Conservation (phyloP, 768 basidiomycete genomes). For the Termitomyces titanicus region DNA sequence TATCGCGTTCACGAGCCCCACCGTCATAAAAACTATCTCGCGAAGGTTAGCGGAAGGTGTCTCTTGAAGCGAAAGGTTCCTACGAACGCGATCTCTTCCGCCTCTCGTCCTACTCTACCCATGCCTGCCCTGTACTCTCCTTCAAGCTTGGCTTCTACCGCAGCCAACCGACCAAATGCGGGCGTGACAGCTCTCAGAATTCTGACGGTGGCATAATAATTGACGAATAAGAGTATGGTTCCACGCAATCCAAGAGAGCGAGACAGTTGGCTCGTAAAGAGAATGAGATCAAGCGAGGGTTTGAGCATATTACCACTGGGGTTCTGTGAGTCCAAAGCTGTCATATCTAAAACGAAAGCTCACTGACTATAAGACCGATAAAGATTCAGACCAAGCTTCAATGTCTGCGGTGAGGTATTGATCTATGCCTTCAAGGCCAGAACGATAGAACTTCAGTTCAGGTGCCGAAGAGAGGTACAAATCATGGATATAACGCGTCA, state of each 20-base stretch:
- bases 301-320: slow-evolving; percentile 89
- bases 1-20: slow-evolving; percentile 76
- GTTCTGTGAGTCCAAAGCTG: background rate
- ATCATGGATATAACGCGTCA: slow-evolving; percentile 90
- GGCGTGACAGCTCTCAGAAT: slow-evolving; percentile 86
- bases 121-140: slow-evolving; percentile 92
- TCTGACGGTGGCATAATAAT: slow-evolving; percentile 83
- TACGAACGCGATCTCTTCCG: slow-evolving; percentile 88
- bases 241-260: slow-evolving; percentile 85
- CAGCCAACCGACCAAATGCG: slow-evolving; percentile 87
- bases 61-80: background rate
- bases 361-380: slow-evolving; percentile 84
- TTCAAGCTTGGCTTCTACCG: slow-evolving; percentile 81
- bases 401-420: slow-evolving; percentile 95
- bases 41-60: background rate
- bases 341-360: background rate
- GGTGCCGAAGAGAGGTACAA: slow-evolving; percentile 81
- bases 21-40: slow-evolving; percentile 83
- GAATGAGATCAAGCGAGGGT: slow-evolving; percentile 82
- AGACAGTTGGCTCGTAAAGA: slow-evolving; percentile 91
- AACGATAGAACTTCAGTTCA: slow-evolving; percentile 66
- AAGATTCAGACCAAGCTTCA: slow-evolving; percentile 80
- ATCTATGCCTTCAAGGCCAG: slow-evolving; percentile 70
- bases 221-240: slow-evolving; percentile 71
- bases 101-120: slow-evolving; percentile 80